Evolutionary conservation across 2,329 filamentous ascomycete genomes (phyloP).

Genomic region (Cyphellophora europaea): DNA sequence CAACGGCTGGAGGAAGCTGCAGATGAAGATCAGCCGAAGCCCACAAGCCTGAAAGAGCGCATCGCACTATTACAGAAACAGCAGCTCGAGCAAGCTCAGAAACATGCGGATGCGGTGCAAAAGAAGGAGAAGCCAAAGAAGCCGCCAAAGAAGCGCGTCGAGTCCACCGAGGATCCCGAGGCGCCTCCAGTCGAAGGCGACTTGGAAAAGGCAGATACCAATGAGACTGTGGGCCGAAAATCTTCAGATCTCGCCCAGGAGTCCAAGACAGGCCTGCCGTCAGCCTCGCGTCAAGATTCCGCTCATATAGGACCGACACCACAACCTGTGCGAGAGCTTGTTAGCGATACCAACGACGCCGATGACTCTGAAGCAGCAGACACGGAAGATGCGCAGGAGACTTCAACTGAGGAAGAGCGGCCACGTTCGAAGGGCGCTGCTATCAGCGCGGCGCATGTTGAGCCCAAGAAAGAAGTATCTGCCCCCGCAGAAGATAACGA

Average conservation of each 20-base stretch:
- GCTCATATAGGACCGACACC: slow-evolving; percentile 23
- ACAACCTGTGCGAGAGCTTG: slow-evolving; percentile 39
- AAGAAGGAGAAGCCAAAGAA: slow-evolving; percentile 87
- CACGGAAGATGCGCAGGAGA: slow-evolving; percentile 52
- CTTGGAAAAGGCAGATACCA: slow-evolving; percentile 23
- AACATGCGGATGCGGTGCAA: slow-evolving; percentile 65
- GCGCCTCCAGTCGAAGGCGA: slow-evolving; percentile 19
- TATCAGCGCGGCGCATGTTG: slow-evolving; percentile 3
- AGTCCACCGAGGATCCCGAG: slow-evolving; percentile 28
- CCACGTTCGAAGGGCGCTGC: slow-evolving; percentile 44
- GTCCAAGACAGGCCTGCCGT: slow-evolving; percentile 1
- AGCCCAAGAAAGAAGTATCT: slow-evolving; percentile 23
- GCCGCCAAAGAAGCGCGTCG: slow-evolving; percentile 55
- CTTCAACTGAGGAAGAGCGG: slow-evolving; percentile 60
- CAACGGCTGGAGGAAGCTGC: slow-evolving; percentile 37
- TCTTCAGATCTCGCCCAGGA: slow-evolving; percentile 24
- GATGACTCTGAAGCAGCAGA: slow-evolving; percentile 57
- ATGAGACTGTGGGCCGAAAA: slow-evolving; percentile 25
- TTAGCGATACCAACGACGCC: slow-evolving; percentile 56
- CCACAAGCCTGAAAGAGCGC: slow-evolving; percentile 85
- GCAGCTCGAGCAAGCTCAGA: slow-evolving; percentile 77
- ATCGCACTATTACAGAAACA: slow-evolving; percentile 92
- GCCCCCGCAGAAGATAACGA: slow-evolving; percentile 48
- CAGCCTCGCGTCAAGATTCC: not conserved
- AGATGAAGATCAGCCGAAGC: slow-evolving; percentile 77